These are phyloP conservation scores for Anisodus tanguticus DNA, from an alignment of 257 asterid genomes.

Conservation along the genomic window DNA sequence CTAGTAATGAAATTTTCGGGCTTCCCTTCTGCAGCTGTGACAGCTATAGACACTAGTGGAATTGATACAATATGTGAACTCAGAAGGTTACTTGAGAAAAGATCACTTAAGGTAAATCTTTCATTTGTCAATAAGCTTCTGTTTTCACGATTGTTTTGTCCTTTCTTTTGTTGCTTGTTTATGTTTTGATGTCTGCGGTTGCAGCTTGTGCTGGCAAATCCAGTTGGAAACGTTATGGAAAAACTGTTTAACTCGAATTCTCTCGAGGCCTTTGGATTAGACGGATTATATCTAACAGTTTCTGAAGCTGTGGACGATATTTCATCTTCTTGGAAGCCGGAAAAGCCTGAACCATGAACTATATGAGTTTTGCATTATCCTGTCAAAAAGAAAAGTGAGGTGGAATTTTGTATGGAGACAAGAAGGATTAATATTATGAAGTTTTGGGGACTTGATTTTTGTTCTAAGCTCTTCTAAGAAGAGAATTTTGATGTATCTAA, in stretches of 20 bases:
- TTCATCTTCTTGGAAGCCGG: constrained; percentile 60
- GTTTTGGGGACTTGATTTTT: neutral
- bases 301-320: constrained; percentile 77
- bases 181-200: neutral
- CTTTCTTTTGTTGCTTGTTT: neutral
- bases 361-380: neutral
- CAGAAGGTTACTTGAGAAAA: constrained; percentile 63
- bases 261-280: constrained; percentile 56
- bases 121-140: neutral
- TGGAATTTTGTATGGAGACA: neutral
- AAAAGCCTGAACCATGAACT: neutral
- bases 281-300: constrained; percentile 71
- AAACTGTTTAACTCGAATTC: constrained; percentile 62
- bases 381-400: neutral
- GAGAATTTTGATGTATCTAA: constrained; percentile 26
- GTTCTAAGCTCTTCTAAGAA: constrained; percentile 19
- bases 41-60: constrained; percentile 91
- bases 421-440: neutral
- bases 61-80: constrained; percentile 76
- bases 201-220: constrained; percentile 85
- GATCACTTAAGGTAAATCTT: constrained; percentile 69
- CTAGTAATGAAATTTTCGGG: neutral
- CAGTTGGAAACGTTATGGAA: constrained; percentile 77
- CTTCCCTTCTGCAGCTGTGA: constrained; percentile 66
- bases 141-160: neutral